A percentile compares a stretch with the other conserved stretches of the same genome.
These are phyloP conservation scores for Sesbania bispinosa DNA, from an alignment of 306 rosid species.

Conservation along the genomic window DNA sequence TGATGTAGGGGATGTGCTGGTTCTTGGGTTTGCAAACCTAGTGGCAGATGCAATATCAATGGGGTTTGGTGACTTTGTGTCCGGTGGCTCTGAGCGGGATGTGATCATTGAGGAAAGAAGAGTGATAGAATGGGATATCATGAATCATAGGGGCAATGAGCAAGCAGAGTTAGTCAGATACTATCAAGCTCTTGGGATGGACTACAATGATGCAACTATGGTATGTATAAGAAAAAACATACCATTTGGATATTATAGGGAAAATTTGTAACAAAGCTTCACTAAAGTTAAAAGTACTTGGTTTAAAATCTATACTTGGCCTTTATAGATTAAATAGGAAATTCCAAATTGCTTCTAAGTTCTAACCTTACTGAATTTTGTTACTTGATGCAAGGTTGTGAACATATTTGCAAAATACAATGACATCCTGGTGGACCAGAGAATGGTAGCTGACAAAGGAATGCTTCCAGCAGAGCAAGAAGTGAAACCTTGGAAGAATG, in stretches of 20 bases:
- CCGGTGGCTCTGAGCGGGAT: conserved; percentile 46
- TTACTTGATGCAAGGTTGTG: conserved; percentile 50
- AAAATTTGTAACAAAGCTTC: not conserved
- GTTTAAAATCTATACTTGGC: not conserved
- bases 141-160: conserved; percentile 32
- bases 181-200: conserved; percentile 62
- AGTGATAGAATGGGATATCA: conserved; percentile 56
- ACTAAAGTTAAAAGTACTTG: not conserved
- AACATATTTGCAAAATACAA: conserved; percentile 53
- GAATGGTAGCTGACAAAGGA: conserved; percentile 47
- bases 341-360: not conserved
- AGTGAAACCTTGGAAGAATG: conserved; percentile 62
- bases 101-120: conserved; percentile 39
- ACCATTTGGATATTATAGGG: not conserved
- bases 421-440: conserved; percentile 54
- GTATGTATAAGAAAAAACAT: conserved; percentile 19
- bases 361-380: not conserved
- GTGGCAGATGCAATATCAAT: conserved; percentile 74
- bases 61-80: conserved; percentile 68
- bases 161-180: conserved; percentile 28
- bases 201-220: conserved; percentile 40
- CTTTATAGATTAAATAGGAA: not conserved
- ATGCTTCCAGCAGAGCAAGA: conserved; percentile 38
- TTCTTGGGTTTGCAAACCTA: conserved; percentile 65
- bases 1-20: conserved; percentile 45